Evolutionary conservation across 108 stramenopile genomes (phyloP).

Genomic region (Nitzschia palea): DNA sequence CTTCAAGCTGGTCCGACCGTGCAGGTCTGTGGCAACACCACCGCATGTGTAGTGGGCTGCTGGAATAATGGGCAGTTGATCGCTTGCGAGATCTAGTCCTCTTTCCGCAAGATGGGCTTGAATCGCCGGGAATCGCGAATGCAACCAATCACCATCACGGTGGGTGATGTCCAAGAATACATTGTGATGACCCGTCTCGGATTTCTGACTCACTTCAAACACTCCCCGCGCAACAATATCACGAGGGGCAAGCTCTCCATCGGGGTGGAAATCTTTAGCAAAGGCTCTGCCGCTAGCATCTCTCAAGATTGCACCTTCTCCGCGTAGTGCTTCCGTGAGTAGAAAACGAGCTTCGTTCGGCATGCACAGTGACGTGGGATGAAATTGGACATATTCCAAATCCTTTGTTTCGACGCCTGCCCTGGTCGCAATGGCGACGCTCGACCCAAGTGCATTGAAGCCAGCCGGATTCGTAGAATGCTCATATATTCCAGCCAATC

Average conservation of each 20-base stretch:
- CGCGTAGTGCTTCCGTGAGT: conserved; percentile 92
- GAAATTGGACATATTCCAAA: conserved; percentile 96
- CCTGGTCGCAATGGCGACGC: conserved; percentile 78
- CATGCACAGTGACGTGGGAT: conserved; percentile 88
- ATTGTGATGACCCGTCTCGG: conserved; percentile 38
- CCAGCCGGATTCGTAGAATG: conserved; percentile 93
- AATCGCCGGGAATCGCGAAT: conserved; percentile 84
- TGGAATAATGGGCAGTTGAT: conserved; percentile 83
- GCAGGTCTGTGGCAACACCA: conserved; percentile 82
- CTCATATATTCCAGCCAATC: conserved; percentile 89
- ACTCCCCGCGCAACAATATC: conserved; percentile 94
- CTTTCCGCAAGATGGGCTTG: conserved; percentile 54
- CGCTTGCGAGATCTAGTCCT: conserved; percentile 77
- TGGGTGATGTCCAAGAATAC: conserved; percentile 90
- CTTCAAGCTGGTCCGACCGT: conserved; percentile 65
- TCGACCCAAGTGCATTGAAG: conserved; percentile 90
- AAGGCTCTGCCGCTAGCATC: conserved; percentile 76
- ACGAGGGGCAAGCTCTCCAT: conserved; percentile 91
- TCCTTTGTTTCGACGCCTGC: conserved; percentile 67
- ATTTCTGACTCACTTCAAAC: conserved; percentile 70
- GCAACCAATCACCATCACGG: conserved; percentile 79
- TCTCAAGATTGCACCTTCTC: conserved; percentile 88
- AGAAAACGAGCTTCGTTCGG: conserved; percentile 88
- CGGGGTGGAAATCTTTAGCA: conserved; percentile 83
- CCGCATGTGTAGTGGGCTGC: conserved; percentile 96